A percentile compares a stretch with the other conserved stretches of the same genome.
These are phyloP conservation scores for Penicillium sp. DNA, from an alignment of 2,329 filamentous ascomycete genomes.

Conservation along the genomic window DNA sequence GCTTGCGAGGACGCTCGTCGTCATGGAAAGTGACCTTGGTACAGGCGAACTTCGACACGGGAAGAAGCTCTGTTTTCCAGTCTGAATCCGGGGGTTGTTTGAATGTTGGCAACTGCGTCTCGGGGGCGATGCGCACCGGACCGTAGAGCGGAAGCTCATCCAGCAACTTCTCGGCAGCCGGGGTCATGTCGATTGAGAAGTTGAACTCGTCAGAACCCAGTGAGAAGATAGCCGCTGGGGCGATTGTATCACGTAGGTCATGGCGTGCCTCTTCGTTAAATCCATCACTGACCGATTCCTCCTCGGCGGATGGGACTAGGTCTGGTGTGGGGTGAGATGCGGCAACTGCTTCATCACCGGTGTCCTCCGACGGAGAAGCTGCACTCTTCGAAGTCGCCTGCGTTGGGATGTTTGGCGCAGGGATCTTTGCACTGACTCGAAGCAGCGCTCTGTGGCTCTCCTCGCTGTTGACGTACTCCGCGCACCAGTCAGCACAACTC, in stretches of 20 bases:
- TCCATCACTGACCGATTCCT: conserved; percentile 52
- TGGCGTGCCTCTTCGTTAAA: conserved; percentile 44
- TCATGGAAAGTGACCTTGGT: conserved; percentile 69
- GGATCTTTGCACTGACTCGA: conserved; percentile 55
- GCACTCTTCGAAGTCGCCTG: conserved; percentile 27
- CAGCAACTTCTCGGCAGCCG: conserved; percentile 70
- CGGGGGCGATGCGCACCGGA: conserved; percentile 53
- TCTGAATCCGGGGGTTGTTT: conserved; percentile 63
- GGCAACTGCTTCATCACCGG: conserved; percentile 29
- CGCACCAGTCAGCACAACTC: conserved; percentile 76
- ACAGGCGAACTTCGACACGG: conserved; percentile 80
- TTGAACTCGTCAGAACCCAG: conserved; percentile 77
- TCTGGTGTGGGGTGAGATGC: conserved; percentile 59
- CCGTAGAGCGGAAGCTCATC: conserved; percentile 78
- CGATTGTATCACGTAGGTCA: conserved; percentile 41
- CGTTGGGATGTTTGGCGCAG: conserved; percentile 24
- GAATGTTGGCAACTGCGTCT: conserved; percentile 54
- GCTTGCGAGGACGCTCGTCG: conserved; percentile 64
- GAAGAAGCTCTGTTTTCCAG: conserved; percentile 73
- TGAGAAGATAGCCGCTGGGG: conserved; percentile 76
- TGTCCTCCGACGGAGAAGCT: conserved; percentile 33
- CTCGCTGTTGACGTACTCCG: conserved; percentile 68
- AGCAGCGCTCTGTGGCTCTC: conserved; percentile 61
- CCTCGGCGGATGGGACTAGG: conserved; percentile 60
- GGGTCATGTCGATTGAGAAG: conserved; percentile 69